Evolutionary conservation across 345 rosid genomes (phyloP).

Genomic region (Bruguiera gymnorhiza): DNA sequence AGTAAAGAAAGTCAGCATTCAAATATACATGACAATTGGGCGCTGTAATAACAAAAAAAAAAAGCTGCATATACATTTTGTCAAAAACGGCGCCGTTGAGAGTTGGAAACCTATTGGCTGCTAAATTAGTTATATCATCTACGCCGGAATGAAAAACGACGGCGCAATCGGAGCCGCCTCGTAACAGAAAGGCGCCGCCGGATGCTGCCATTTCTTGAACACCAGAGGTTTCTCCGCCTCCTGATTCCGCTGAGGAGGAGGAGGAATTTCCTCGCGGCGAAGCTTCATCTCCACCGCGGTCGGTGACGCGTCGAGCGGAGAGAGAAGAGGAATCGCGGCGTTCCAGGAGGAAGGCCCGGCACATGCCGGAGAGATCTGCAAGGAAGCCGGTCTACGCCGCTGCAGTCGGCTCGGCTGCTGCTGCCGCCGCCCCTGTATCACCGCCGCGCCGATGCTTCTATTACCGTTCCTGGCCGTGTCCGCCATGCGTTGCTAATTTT

Average conservation of each 20-base stretch:
- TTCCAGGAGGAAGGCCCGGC: slow-evolving; percentile 44
- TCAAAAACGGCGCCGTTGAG: too few species aligned
- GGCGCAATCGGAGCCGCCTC: slow-evolving; percentile 45
- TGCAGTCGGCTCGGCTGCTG: slow-evolving; percentile 67
- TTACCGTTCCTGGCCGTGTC: slow-evolving; percentile 25
- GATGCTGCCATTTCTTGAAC: slow-evolving; percentile 89
- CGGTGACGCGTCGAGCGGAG: slow-evolving; percentile 76
- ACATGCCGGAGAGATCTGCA: slow-evolving; percentile 52
- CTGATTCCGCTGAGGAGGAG: slow-evolving; percentile 11
- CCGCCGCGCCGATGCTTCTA: slow-evolving; percentile 19
- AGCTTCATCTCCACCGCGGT: slow-evolving; percentile 29
- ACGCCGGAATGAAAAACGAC: slow-evolving; percentile 57
- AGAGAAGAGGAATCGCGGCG: slow-evolving; percentile 86
- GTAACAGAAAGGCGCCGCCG: slow-evolving; percentile 74
- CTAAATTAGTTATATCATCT: slow-evolving; percentile 4
- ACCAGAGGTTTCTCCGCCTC: slow-evolving; percentile 40
- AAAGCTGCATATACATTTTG: too few species aligned
- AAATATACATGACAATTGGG: too few species aligned
- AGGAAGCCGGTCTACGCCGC: slow-evolving; percentile 68
- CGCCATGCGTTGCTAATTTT: slow-evolving; percentile 27
- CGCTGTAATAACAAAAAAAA: too few species aligned
- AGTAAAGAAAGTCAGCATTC: too few species aligned
- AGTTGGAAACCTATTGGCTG: too few species aligned
- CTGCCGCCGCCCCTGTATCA: slow-evolving; percentile 4
- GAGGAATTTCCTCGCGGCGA: slow-evolving; percentile 19